Evolutionary conservation across 192 early-diverging fungal genomes (phyloP).

Genomic region (Chytriomyces sp.): DNA sequence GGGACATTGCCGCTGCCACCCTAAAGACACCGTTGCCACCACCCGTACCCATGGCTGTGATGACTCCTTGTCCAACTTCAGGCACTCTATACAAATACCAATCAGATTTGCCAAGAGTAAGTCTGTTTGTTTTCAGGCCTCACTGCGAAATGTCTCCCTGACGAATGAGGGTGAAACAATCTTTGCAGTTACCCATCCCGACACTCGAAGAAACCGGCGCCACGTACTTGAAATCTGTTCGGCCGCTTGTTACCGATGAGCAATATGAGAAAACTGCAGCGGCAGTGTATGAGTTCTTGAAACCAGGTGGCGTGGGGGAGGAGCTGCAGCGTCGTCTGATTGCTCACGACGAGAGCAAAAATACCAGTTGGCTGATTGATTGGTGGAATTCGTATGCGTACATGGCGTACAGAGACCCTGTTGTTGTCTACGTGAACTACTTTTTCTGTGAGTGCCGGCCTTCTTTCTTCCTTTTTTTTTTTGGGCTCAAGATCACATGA

Average conservation of each 20-base stretch:
- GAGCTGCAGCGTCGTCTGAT: constrained; percentile 83
- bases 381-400: constrained; percentile 93
- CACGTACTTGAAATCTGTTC: constrained; percentile 78
- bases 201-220: constrained; percentile 76
- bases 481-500: no score
- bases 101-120: background rate
- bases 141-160: background rate
- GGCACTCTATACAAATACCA: background rate
- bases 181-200: constrained; percentile 77
- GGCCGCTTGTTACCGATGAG: constrained; percentile 67
- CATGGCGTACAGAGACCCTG: constrained; percentile 89
- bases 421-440: constrained; percentile 55
- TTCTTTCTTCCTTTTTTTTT: no score
- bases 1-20: background rate
- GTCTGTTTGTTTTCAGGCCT: no score
- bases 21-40: background rate
- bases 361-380: constrained; percentile 89
- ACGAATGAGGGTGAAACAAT: background rate
- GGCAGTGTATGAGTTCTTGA: constrained; percentile 76
- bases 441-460: constrained; percentile 4
- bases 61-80: background rate
- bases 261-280: constrained; percentile 73
- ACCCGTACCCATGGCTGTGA: background rate
- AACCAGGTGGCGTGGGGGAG: constrained; percentile 75
- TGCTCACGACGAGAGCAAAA: constrained; percentile 71